Evolutionary conservation across 495 filamentous ascomycete species (phyloP).

Genomic region (Schizothecium vesticola): DNA sequence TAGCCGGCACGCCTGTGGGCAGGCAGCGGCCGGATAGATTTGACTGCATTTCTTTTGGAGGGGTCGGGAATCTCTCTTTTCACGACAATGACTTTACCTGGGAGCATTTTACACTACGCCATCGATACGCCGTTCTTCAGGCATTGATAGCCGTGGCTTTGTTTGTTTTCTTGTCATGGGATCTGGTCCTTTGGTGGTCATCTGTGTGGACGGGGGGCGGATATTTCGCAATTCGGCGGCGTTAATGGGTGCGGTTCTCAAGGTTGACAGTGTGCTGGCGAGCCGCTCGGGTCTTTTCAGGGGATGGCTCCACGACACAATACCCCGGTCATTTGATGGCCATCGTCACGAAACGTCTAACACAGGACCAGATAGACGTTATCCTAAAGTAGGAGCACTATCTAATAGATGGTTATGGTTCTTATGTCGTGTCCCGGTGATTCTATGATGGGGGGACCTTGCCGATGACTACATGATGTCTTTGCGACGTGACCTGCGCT

Average conservation of each 20-base stretch:
- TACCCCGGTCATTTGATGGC: conserved; percentile 19
- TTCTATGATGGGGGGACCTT: not conserved
- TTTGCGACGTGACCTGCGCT: not conserved
- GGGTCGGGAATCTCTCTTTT: conserved; percentile 14
- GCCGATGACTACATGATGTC: not conserved
- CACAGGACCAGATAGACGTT: conserved; percentile 15
- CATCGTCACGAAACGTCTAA: conserved; percentile 12
- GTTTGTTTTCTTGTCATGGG: conserved; percentile 9
- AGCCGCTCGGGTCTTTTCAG: conserved; percentile 12
- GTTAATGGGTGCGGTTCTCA: conserved; percentile 27
- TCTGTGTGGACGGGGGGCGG: conserved; percentile 20
- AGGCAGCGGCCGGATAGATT: conserved; percentile 18
- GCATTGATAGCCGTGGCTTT: conserved; percentile 29
- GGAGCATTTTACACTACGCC: conserved; percentile 27
- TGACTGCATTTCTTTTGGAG: conserved; percentile 19
- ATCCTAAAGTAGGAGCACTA: conserved; percentile 21
- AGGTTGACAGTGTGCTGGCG: conserved; percentile 14
- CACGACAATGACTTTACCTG: conserved; percentile 21
- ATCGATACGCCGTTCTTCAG: conserved; percentile 29
- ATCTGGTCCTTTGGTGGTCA: conserved; percentile 21
- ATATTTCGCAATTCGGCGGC: conserved; percentile 25
- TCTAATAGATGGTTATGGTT: conserved; percentile 29
- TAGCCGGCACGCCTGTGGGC: conserved; percentile 8
- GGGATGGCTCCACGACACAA: conserved; percentile 17
- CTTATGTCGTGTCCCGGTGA: not conserved